phyloP scores from a whole-genome alignment of 2,329 filamentous ascomycete species.

The Penicillium oxalicum region DNA sequence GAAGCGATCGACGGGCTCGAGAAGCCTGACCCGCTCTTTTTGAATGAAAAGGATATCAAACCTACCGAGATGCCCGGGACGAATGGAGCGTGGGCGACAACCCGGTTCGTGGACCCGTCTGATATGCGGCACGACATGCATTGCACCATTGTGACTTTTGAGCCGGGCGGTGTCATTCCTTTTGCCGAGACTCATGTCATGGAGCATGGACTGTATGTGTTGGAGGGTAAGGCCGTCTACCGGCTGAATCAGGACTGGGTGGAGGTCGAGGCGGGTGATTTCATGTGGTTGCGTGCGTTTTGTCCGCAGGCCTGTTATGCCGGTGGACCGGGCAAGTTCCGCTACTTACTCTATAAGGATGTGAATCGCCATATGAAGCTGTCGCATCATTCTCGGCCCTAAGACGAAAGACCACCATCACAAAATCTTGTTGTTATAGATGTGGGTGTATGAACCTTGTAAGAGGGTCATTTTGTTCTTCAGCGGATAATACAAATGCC shows the following conservation, averaged over 20 bases:
- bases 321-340: slow-evolving; percentile 22
- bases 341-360: slow-evolving; percentile 24
- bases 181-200: slow-evolving; percentile 24
- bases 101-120: slow-evolving; percentile 20
- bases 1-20: slow-evolving; percentile 18
- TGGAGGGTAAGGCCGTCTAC: slow-evolving; percentile 23
- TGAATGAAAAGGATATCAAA: slow-evolving; percentile 21
- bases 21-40: slow-evolving; percentile 19
- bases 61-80: slow-evolving; percentile 20
- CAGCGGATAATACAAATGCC: no score
- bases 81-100: slow-evolving; percentile 21
- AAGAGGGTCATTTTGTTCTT: no score
- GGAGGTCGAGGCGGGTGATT: slow-evolving; percentile 23
- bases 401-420: background rate
- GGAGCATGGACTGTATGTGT: slow-evolving; percentile 22
- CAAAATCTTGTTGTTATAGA: no score
- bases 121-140: slow-evolving; percentile 24
- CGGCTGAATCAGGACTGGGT: slow-evolving; percentile 24
- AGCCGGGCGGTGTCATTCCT: slow-evolving; percentile 21
- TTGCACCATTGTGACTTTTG: slow-evolving; percentile 22
- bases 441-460: no score
- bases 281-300: slow-evolving; percentile 25
- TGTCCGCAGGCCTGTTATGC: slow-evolving; percentile 24
- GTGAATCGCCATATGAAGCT: slow-evolving; percentile 25
- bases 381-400: slow-evolving; percentile 3